A percentile compares a stretch with the other conserved stretches of the same genome.
phyloP scores from a whole-genome alignment of 331 rosid species.

The Rosa hybrid region DNA sequence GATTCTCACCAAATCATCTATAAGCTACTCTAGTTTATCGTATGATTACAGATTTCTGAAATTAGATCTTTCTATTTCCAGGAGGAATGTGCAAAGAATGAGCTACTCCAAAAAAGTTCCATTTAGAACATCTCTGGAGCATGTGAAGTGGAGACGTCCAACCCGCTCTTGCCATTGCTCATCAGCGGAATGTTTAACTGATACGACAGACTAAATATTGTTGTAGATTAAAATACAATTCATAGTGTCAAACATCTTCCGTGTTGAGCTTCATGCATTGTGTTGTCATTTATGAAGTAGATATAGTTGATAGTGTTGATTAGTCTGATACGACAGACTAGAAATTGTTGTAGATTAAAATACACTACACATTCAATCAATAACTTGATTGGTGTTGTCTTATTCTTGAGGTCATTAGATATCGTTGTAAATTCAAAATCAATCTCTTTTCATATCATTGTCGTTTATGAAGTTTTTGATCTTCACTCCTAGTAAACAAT shows the following conservation, averaged over 20 bases:
- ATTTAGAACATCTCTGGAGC: slow-evolving; percentile 24
- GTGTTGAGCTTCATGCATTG: neutral
- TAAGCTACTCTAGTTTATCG: slow-evolving; percentile 16
- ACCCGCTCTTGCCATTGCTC: neutral
- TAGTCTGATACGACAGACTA: too few species aligned
- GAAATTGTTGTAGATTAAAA: too few species aligned
- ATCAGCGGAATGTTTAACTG: neutral
- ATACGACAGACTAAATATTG: neutral
- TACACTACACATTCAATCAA: too few species aligned
- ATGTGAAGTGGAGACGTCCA: slow-evolving; percentile 17
- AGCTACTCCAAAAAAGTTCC: slow-evolving; percentile 39
- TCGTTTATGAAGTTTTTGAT: neutral
- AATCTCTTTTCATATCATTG: too few species aligned
- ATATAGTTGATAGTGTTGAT: too few species aligned
- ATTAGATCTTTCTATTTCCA: slow-evolving; percentile 37
- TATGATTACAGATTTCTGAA: neutral
- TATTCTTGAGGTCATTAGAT: too few species aligned
- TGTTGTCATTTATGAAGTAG: neutral
- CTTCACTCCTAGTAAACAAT: neutral
- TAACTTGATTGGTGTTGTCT: too few species aligned
- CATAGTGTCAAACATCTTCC: neutral
- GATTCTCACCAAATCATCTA: slow-evolving; percentile 10
- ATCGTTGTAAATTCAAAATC: too few species aligned
- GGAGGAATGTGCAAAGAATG: slow-evolving; percentile 64
- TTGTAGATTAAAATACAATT: too few species aligned